Conservation (phyloP, 306 rosid species). For the Cucurbita argyrosperma region DNA sequence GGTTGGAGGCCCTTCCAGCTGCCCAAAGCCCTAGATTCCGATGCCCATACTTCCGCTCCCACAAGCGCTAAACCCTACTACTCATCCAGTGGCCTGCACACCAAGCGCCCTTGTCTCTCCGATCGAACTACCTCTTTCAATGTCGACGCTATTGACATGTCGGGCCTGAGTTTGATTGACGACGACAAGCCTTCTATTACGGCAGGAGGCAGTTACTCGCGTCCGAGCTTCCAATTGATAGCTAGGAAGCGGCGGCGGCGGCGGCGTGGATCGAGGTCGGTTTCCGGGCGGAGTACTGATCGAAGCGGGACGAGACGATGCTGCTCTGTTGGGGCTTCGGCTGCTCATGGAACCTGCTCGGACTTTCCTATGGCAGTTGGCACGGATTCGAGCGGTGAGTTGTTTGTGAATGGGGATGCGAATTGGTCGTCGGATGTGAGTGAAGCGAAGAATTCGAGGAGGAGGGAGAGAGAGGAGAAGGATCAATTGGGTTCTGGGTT, state of each 20-base stretch:
- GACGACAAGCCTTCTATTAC: slow-evolving; percentile 28
- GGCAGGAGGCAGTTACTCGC: slow-evolving; percentile 7
- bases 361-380: slow-evolving; percentile 89
- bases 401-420: slow-evolving; percentile 71
- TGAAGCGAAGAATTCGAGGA: slow-evolving; percentile 69
- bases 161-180: slow-evolving; percentile 55
- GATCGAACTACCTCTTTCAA: slow-evolving; percentile 68
- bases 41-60: slow-evolving; percentile 9
- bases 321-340: slow-evolving; percentile 88
- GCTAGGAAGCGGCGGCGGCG: slow-evolving; percentile 77
- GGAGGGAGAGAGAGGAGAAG: slow-evolving; percentile 70
- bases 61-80: slow-evolving; percentile 16
- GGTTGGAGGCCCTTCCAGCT: slow-evolving; percentile 63
- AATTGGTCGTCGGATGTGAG: slow-evolving; percentile 94
- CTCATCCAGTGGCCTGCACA: slow-evolving; percentile 25
- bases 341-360: slow-evolving; percentile 84
- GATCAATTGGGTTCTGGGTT: slow-evolving; percentile 53
- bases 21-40: slow-evolving; percentile 37
- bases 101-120: slow-evolving; percentile 86
- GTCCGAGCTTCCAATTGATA: slow-evolving; percentile 33
- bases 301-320: slow-evolving; percentile 81
- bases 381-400: slow-evolving; percentile 91
- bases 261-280: slow-evolving; percentile 83
- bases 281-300: slow-evolving; percentile 93
- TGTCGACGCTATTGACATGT: slow-evolving; percentile 44